These are phyloP conservation scores for Epicoccum sorghinum DNA, from an alignment of 2,329 filamentous ascomycete genomes.

Conservation along the genomic window DNA sequence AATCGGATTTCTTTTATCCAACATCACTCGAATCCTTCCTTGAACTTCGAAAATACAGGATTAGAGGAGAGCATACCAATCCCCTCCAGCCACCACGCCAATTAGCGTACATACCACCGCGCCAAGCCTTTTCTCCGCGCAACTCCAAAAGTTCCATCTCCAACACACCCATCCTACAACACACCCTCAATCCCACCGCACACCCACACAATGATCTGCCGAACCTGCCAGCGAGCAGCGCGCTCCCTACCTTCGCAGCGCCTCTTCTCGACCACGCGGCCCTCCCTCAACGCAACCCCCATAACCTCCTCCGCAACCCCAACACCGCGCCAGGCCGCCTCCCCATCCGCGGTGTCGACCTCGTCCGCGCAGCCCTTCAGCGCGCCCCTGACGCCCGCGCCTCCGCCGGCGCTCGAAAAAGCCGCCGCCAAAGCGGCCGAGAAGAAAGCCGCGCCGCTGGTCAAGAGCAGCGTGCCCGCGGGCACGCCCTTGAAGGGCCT, in stretches of 20 bases:
- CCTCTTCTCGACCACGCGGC: constrained; percentile 32
- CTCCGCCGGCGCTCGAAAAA: constrained; percentile 31
- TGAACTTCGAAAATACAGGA: too few species aligned
- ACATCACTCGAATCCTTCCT: too few species aligned
- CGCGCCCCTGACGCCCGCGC: constrained; percentile 43
- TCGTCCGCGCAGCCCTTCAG: constrained; percentile 55
- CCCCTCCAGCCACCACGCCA: too few species aligned
- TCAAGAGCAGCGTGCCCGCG: constrained; percentile 61
- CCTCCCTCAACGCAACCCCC: constrained; percentile 32
- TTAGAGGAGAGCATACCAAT: too few species aligned
- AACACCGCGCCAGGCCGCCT: constrained; percentile 38
- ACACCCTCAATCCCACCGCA: not conserved
- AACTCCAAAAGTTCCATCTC: not conserved
- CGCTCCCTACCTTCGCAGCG: constrained; percentile 28
- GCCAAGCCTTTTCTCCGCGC: constrained; percentile 1
- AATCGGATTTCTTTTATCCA: too few species aligned
- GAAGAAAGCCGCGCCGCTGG: constrained; percentile 39
- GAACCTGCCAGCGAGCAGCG: constrained; percentile 45
- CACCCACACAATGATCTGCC: constrained; percentile 47
- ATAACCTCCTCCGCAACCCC: constrained; percentile 35
- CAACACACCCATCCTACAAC: not conserved
- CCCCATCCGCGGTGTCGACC: constrained; percentile 52
- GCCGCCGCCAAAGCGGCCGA: constrained; percentile 31
- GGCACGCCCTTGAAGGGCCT: constrained; percentile 75
- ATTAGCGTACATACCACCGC: too few species aligned